A percentile compares a stretch with the other conserved stretches of the same genome.
Evolutionary conservation across 495 filamentous ascomycete genomes (phyloP).

Genomic region (Aspergillus diversus): DNA sequence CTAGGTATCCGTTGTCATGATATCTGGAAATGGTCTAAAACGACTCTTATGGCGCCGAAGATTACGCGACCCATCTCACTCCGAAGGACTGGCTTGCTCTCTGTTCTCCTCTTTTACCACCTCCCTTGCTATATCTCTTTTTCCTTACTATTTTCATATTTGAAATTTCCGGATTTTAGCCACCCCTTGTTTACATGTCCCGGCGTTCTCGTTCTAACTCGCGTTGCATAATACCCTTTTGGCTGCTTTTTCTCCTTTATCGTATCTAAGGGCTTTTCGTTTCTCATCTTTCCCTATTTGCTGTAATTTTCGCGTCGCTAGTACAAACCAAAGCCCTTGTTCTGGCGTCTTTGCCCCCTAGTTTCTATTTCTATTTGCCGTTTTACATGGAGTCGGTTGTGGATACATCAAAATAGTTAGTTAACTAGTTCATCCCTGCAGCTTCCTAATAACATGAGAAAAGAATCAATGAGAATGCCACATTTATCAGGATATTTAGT

Average conservation of each 20-base stretch:
- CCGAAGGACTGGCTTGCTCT: not conserved
- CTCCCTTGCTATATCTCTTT: not conserved
- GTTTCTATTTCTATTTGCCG: no score
- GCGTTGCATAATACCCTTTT: constrained; percentile 47
- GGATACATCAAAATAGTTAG: no score
- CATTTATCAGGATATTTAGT: not conserved
- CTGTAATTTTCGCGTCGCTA: not conserved
- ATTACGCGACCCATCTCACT: no score
- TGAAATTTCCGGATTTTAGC: not conserved
- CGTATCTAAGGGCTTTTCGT: constrained; percentile 1
- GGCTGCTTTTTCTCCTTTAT: constrained; percentile 19
- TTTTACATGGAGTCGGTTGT: no score
- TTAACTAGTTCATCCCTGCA: no score
- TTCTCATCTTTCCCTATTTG: not conserved
- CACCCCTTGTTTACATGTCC: not conserved
- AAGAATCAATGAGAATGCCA: not conserved
- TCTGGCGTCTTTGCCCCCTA: no score
- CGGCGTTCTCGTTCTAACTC: constrained; percentile 27
- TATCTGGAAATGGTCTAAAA: not conserved
- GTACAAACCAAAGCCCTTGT: no score
- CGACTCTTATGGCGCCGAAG: not conserved
- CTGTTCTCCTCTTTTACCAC: not conserved
- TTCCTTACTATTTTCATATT: not conserved
- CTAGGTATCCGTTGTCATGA: constrained; percentile 29
- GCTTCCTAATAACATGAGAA: no score